Evolutionary conservation across 805 yeast genomes (phyloP), one percentile per base, ranked within the genome.

Genomic region (Candida manassasensis): DNA sequence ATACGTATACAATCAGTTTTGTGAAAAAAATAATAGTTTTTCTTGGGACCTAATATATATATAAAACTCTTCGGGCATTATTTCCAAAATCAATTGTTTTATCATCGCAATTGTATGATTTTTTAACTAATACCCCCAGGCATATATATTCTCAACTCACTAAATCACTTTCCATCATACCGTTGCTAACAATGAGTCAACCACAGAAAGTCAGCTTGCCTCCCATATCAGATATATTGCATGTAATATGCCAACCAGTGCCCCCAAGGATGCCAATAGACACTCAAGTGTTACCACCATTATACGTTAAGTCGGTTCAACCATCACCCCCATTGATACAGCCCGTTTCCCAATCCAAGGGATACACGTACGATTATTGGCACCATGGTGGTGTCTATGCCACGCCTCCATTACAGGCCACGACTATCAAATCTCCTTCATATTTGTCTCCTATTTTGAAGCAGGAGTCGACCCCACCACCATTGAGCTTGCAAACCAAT

Each of bases 151-250:
- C 12, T 21, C 10, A 21, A 21, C 10, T 8, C 22, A 21, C 27
- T 24, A n/a, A n/a, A 24, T 14, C 7, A 7, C 27, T 24, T 24
- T 7, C 27, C 7, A 7, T n/a, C n/a, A n/a, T n/a, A n/a, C n/a
- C n/a, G n/a, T n/a, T n/a, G n/a, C n/a, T n/a, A 24, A 24, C 12
- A n/a, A 24, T 24, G 27, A 24, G 12, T 24, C 27, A 24, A 24
- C 19, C 40, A 3, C 14, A 33, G 37, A 55, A 55, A 36, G 50
- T 66, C 10, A 55, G 61, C 17, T 58, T 66, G 45, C 72, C 71
- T 8, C 69, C 71, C 3, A 65, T 66, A 22, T 59, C 65, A n/a
- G 68, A 66, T 48, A 61, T 66, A 17, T 52, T 66, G 28, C 44
- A 43, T 22, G 27, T 24, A 24, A 24, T 24, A 29, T 16, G 21